Conservation (phyloP, 495 filamentous ascomycete genomes). For the Xylaria acuta region DNA sequence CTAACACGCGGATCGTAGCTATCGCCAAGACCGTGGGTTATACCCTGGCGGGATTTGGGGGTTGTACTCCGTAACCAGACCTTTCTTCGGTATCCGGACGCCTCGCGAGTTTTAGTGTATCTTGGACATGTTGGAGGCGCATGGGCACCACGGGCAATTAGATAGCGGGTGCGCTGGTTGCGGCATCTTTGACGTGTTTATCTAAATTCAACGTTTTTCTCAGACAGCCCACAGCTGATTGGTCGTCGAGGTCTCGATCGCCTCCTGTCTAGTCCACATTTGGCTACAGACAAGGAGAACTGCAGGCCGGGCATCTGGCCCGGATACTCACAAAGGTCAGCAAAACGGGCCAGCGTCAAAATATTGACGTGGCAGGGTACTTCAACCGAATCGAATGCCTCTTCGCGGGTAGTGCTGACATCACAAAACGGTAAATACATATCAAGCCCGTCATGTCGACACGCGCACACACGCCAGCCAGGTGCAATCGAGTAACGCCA, state of each 20-base stretch:
- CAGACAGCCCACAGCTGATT: slow-evolving; percentile 14
- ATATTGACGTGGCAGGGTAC: slow-evolving; percentile 30
- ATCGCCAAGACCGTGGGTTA: not conserved
- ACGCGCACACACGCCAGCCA: not conserved
- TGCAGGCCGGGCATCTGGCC: slow-evolving; percentile 27
- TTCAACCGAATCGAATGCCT: not conserved
- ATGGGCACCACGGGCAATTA: slow-evolving; percentile 15
- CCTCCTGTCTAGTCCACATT: slow-evolving; percentile 22
- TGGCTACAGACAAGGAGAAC: slow-evolving; percentile 27
- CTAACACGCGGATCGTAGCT: slow-evolving; percentile 4
- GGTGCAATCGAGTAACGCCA: not conserved
- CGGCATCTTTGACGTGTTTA: slow-evolving; percentile 26
- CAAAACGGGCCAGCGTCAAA: slow-evolving; percentile 24
- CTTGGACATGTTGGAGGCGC: slow-evolving; percentile 13
- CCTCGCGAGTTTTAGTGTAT: slow-evolving; percentile 8
- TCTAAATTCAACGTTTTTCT: slow-evolving; percentile 18
- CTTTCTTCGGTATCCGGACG: slow-evolving; percentile 25
- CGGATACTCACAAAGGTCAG: slow-evolving; percentile 24
- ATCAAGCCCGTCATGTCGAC: not conserved
- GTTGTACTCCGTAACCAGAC: slow-evolving; percentile 9
- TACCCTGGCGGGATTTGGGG: slow-evolving; percentile 1
- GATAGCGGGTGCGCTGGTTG: slow-evolving; percentile 17
- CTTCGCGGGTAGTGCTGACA: slow-evolving; percentile 21
- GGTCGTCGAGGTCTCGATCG: slow-evolving; percentile 19
- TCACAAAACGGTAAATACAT: slow-evolving; percentile 13